A percentile compares a stretch with the other conserved stretches of the same genome.
Conservation (phyloP, 1,284 basidiomycete genomes). For the Schizopora paradoxa region DNA sequence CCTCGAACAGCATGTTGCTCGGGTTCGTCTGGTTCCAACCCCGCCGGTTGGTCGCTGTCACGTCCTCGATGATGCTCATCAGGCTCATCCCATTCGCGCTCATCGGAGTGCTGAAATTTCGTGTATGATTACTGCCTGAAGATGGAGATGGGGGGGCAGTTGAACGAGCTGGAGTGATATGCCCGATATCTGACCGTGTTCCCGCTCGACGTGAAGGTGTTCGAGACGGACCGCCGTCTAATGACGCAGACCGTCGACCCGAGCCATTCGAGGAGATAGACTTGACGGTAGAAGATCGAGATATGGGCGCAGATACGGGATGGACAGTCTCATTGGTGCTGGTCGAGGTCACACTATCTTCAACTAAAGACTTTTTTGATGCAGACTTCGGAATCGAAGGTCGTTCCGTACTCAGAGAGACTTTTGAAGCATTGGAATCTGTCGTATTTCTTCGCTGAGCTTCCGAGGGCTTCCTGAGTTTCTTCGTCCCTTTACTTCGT, state of each 20-base stretch:
- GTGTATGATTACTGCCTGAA: too few relatives aligned
- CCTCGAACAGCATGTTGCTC: constrained; percentile 25
- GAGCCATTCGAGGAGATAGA: not conserved
- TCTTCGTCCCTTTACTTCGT: not conserved
- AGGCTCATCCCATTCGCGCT: constrained; percentile 48
- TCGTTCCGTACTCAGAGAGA: too few relatives aligned
- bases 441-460: not conserved
- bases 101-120: too few relatives aligned
- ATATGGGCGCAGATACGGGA: constrained; percentile 2
- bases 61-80: constrained; percentile 64
- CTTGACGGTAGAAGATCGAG: constrained; percentile 6
- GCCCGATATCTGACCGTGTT: constrained; percentile 3
- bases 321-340: too few relatives aligned
- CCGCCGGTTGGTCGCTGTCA: constrained; percentile 38
- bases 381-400: too few relatives aligned
- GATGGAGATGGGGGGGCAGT: too few relatives aligned
- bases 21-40: constrained; percentile 26
- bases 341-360: too few relatives aligned
- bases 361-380: too few relatives aligned
- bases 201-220: not conserved
- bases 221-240: constrained; percentile 2
- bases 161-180: too few relatives aligned
- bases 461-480: constrained; percentile 11
- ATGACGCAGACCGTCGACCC: not conserved
- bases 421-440: not conserved